Base-by-base conservation (phyloP, 345 rosid genomes). In the Hibiscus trionum region DNA sequence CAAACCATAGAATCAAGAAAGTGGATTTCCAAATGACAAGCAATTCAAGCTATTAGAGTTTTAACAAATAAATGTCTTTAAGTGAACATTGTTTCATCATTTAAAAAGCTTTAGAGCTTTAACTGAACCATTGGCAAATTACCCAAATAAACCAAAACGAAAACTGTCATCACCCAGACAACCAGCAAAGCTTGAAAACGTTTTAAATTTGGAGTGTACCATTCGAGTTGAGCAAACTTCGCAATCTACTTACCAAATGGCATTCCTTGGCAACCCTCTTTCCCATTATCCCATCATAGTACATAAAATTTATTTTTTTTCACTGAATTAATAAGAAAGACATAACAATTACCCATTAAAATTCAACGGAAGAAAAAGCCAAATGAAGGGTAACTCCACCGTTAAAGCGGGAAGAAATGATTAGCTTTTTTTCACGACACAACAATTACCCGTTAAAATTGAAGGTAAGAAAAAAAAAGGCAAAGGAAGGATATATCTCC, bases 381-480 rank as follows among this genome's bases (percentile, higher is more conserved):
- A 75, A 10, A 57, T 15, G 15, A 60, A 35, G 27, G 46, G 15
- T 72, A 85, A 86, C 86, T 77, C 86, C 86, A 7, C 79, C 84
- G 66, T 72, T 80, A 66, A 87, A 61, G 73, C 83, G 80, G 35
- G 83, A 64, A 11, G 85, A 76, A 37, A 39, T 7, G 44, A 39
- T 1, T 39, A 39, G 5, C 44, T 39, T 39, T 39, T 37, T 39
- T 8, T 8, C 44, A 33, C 44, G 44, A 39, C 0, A 37, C 44
- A 39, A 39, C 44, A 39, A 39, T 39, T 39, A 39, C 10, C 44
- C 44, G 1, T 37, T 8, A 39, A 39, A 39, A 39, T 39, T 39
- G 44, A 39, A 39, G 7, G 44, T 39, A 39, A 39, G 9, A 39
- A 39, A 39, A 31, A 31, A 5, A 39, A 39, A 39, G 11, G 5